phyloP scores from a whole-genome alignment of 768 basidiomycete species.

The Amanita brunnescens region DNA sequence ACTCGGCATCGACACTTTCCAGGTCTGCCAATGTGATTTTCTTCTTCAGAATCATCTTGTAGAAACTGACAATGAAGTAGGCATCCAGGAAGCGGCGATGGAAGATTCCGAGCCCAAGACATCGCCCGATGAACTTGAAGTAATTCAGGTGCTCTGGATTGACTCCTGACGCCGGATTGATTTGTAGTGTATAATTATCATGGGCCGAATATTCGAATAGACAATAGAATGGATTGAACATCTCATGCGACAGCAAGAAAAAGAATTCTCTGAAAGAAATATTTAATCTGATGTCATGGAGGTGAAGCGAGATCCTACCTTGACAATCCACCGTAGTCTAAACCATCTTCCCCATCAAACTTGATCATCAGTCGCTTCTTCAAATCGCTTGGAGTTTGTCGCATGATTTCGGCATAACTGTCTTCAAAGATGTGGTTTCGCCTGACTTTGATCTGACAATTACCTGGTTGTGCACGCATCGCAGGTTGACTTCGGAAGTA shows the following conservation, averaged over 20 bases:
- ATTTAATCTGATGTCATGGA: background rate
- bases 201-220: constrained; percentile 99
- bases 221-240: constrained; percentile 99
- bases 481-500: constrained; percentile 99
- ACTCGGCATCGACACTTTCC: constrained; percentile 93
- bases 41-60: constrained; percentile 99
- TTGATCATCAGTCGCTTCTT: constrained; percentile 99
- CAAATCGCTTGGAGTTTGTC: constrained; percentile 94
- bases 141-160: constrained; percentile 99
- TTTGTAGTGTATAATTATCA: constrained; percentile 99
- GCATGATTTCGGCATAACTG: constrained; percentile 99
- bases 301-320: constrained; percentile 43
- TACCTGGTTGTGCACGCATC: constrained; percentile 95
- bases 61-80: constrained; percentile 99
- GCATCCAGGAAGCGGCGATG: constrained; percentile 98
- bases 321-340: constrained; percentile 97
- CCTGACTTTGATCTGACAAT: constrained; percentile 98
- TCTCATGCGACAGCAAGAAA: constrained; percentile 98
- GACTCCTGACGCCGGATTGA: constrained; percentile 96
- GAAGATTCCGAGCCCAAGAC: constrained; percentile 94
- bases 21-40: constrained; percentile 91
- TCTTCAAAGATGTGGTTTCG: constrained; percentile 99
- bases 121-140: constrained; percentile 99
- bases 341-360: constrained; percentile 97
- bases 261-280: constrained; percentile 81